These are phyloP conservation scores for Aspergillus leporis DNA, from an alignment of 495 filamentous ascomycete genomes.

Conservation along the genomic window DNA sequence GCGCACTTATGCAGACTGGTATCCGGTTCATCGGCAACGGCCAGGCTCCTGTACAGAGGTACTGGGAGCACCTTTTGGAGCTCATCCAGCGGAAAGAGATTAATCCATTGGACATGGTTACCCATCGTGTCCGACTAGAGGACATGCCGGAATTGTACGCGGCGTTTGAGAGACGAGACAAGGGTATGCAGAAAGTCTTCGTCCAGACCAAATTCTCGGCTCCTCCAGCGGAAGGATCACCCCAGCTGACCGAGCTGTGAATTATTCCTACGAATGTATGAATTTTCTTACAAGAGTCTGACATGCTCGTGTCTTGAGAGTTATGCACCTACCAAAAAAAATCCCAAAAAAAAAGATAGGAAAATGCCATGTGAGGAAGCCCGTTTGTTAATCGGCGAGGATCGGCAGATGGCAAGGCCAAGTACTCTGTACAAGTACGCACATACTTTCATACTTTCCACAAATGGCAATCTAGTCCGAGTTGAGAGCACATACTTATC, in stretches of 20 bases:
- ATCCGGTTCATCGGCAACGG: constrained; percentile 81
- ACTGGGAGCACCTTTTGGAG: constrained; percentile 74
- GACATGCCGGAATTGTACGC: constrained; percentile 72
- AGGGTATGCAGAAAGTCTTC: constrained; percentile 71
- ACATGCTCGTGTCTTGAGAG: not conserved
- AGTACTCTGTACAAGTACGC: not conserved
- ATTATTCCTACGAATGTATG: not conserved
- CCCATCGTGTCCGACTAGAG: constrained; percentile 72
- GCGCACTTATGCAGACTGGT: constrained; percentile 83
- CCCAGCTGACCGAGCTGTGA: constrained; percentile 45
- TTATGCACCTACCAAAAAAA: not conserved
- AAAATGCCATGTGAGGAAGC: not conserved
- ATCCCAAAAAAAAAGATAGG: not conserved
- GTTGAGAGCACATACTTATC: not conserved
- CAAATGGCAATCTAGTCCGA: not conserved
- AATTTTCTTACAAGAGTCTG: not conserved
- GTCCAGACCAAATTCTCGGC: constrained; percentile 66
- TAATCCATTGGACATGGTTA: constrained; percentile 77
- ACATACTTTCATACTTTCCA: not conserved
- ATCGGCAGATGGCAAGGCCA: not conserved
- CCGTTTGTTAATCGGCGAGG: not conserved
- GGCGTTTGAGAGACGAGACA: constrained; percentile 68
- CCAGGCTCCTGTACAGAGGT: constrained; percentile 80
- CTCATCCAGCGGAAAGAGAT: constrained; percentile 71
- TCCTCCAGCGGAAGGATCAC: constrained; percentile 54